phyloP scores from a whole-genome alignment of 805 yeast genomes.

The Tetrapisispora nanseiensis region DNA sequence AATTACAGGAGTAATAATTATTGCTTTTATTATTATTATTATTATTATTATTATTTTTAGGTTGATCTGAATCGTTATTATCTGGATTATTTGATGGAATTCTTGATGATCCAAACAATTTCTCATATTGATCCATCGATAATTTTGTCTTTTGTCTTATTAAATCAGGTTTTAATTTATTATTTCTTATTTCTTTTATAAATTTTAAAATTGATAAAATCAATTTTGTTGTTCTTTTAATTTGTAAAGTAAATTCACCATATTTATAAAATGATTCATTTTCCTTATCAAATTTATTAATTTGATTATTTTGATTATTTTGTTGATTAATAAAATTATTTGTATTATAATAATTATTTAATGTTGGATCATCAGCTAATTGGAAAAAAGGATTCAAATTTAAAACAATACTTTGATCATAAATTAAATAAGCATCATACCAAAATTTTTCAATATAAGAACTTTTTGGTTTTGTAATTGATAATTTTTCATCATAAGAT shows the following conservation, averaged over 20 bases:
- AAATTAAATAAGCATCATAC: slow-evolving; percentile 82
- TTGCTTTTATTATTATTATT: slow-evolving; percentile 22
- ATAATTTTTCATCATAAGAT: slow-evolving; percentile 51
- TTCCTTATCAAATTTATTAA: slow-evolving; percentile 6
- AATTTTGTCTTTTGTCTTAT: slow-evolving; percentile 53
- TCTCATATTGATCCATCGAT: slow-evolving; percentile 87
- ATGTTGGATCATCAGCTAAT: slow-evolving; percentile 83
- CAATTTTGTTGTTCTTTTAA: slow-evolving; percentile 71
- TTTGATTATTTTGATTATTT: neutral
- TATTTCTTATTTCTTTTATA: slow-evolving; percentile 65
- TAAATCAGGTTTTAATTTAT: slow-evolving; percentile 62
- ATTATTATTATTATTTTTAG: neutral
- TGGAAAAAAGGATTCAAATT: slow-evolving; percentile 85
- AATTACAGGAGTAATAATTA: slow-evolving; percentile 42
- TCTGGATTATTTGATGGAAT: slow-evolving; percentile 47
- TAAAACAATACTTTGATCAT: slow-evolving; percentile 84
- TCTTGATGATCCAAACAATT: slow-evolving; percentile 79
- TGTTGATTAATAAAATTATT: neutral
- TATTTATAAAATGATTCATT: slow-evolving; percentile 11
- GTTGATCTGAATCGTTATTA: slow-evolving; percentile 35
- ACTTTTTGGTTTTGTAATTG: slow-evolving; percentile 52
- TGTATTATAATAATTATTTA: slow-evolving; percentile 6
- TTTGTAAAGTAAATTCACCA: slow-evolving; percentile 38
- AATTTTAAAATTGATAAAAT: slow-evolving; percentile 71
- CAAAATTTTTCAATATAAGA: slow-evolving; percentile 90